Evolutionary conservation across 306 rosid genomes (phyloP).

Genomic region (Quercus suber): DNA sequence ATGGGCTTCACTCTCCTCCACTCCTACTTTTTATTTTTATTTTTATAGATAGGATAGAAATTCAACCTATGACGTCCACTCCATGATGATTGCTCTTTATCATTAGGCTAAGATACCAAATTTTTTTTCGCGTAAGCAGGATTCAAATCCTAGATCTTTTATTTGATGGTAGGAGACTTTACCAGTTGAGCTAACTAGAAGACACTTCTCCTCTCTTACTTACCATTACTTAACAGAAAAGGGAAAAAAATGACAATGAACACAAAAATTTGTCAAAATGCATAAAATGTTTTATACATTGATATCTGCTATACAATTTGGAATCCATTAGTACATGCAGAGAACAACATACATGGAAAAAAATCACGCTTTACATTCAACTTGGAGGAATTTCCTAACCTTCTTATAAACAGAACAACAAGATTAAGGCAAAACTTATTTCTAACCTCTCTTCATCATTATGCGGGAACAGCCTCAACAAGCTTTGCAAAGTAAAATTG

Average conservation of each 20-base stretch:
- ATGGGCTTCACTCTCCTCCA: too few species aligned
- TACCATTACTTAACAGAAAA: too few species aligned
- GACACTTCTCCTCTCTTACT: too few species aligned
- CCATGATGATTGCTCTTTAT: too few species aligned
- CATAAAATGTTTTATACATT: constrained; percentile 3
- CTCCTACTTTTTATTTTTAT: too few species aligned
- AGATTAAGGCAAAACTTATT: constrained; percentile 35
- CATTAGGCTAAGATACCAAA: accelerated
- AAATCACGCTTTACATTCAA: constrained; percentile 39
- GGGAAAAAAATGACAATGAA: too few species aligned
- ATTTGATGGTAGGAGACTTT: accelerated
- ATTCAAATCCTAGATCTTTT: too few species aligned
- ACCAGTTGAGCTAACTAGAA: too few species aligned
- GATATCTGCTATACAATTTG: constrained; percentile 10
- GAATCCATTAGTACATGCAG: constrained; percentile 27
- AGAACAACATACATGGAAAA: constrained; percentile 22
- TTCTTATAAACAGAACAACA: constrained; percentile 10
- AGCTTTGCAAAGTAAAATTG: constrained; percentile 91
- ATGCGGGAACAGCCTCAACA: constrained; percentile 88
- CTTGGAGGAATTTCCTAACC: constrained; percentile 31
- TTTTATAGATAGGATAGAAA: too few species aligned
- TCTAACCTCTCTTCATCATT: constrained; percentile 27
- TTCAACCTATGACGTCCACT: too few species aligned
- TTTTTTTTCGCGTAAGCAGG: too few species aligned
- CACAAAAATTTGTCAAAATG: constrained; percentile 7